Conservation (phyloP, 116 monocot species). For the Iris pallida region DNA sequence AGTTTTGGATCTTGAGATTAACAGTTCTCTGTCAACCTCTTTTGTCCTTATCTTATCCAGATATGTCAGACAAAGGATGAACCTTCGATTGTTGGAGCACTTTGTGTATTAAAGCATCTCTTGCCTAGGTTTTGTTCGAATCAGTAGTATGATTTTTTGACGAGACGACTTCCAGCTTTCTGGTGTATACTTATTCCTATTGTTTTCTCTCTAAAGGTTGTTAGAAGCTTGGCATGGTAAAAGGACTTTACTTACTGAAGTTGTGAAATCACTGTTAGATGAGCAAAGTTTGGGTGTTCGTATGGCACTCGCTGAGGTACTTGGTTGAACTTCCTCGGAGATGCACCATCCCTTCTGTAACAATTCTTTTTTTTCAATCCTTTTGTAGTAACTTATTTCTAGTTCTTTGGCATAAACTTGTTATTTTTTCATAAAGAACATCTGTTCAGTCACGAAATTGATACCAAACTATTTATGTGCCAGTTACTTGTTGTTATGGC, state of each 20-base stretch:
- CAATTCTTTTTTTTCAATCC: not conserved
- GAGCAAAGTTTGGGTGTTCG: slow-evolving; percentile 57
- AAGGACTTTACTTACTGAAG: slow-evolving; percentile 62
- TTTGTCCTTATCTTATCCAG: slow-evolving; percentile 19
- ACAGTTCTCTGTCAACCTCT: slow-evolving; percentile 7
- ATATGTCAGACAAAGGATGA: slow-evolving; percentile 86
- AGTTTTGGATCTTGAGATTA: not conserved
- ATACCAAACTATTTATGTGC: slow-evolving; percentile 15
- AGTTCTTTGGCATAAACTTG: not conserved
- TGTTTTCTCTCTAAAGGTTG: slow-evolving; percentile 38
- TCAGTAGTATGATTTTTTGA: not conserved
- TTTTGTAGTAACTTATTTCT: slow-evolving; percentile 1
- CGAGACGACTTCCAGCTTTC: slow-evolving; percentile 1
- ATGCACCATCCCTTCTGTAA: not conserved
- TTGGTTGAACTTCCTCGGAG: not conserved
- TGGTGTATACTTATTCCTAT: slow-evolving; percentile 10
- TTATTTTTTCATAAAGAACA: not conserved
- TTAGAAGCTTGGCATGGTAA: slow-evolving; percentile 87
- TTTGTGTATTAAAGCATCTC: slow-evolving; percentile 73
- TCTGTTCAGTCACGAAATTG: slow-evolving; percentile 2
- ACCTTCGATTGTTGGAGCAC: slow-evolving; percentile 61
- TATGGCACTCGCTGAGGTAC: slow-evolving; percentile 83
- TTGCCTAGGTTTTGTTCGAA: slow-evolving; percentile 64
- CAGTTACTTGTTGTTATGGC: slow-evolving; percentile 98
- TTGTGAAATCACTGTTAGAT: slow-evolving; percentile 60